Conservation (phyloP, 2,329 filamentous ascomycete genomes). For the Pseudogymnoascus sp. region DNA sequence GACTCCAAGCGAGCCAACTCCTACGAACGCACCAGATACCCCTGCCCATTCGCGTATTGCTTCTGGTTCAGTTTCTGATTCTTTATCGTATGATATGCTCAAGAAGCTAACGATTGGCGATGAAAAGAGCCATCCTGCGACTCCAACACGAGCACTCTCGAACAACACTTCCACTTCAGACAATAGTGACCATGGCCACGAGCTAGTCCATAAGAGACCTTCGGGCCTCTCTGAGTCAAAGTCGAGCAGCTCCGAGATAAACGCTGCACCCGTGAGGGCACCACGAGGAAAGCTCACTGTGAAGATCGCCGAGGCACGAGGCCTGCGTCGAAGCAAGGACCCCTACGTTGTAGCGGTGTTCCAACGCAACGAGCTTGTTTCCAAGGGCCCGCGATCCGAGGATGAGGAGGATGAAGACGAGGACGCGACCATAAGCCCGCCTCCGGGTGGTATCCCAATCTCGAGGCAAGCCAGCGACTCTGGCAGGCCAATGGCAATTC, state of each 20-base stretch:
- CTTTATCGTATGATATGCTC: slow-evolving; percentile 60
- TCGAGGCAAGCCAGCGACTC: slow-evolving; percentile 71
- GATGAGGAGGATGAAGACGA: slow-evolving; percentile 54
- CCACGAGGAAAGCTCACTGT: slow-evolving; percentile 85
- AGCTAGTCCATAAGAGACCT: slow-evolving; percentile 13
- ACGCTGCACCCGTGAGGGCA: slow-evolving; percentile 56
- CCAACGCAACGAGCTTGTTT: slow-evolving; percentile 93
- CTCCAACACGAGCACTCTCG: slow-evolving; percentile 75
- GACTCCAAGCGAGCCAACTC: slow-evolving; percentile 51
- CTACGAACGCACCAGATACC: slow-evolving; percentile 45
- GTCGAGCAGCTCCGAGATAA: slow-evolving; percentile 26
- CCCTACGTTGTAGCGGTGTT: slow-evolving; percentile 97
- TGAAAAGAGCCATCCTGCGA: slow-evolving; percentile 85
- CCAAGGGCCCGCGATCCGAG: slow-evolving; percentile 65
- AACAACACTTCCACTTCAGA: slow-evolving; percentile 47
- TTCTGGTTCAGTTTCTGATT: slow-evolving; percentile 42
- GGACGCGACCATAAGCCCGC: slow-evolving; percentile 46
- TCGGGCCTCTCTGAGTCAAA: slow-evolving; percentile 36
- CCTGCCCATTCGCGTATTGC: slow-evolving; percentile 42
- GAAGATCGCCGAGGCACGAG: slow-evolving; percentile 78
- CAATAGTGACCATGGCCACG: slow-evolving; percentile 27
- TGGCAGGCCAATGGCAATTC: slow-evolving; percentile 79
- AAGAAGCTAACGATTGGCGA: slow-evolving; percentile 84
- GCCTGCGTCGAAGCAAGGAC: slow-evolving; percentile 72
- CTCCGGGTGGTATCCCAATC: slow-evolving; percentile 52